These are phyloP conservation scores for Pachysolen tannophilus DNA, from an alignment of 805 yeast genomes.

Conservation along the genomic window DNA sequence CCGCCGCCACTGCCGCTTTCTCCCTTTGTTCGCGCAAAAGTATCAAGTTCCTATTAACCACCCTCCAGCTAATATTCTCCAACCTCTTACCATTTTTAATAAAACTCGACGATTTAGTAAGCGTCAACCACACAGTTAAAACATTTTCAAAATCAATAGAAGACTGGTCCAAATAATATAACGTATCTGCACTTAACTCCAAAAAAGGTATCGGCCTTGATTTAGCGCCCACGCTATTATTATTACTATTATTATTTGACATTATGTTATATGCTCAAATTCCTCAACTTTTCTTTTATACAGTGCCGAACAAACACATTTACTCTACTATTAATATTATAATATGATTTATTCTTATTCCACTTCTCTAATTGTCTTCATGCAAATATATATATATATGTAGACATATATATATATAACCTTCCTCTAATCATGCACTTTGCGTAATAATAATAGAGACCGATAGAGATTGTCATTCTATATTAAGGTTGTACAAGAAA, in stretches of 20 bases:
- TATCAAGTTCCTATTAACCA: conserved; percentile 21
- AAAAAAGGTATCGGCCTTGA: conserved; percentile 24
- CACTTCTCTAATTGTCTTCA: conserved; percentile 6
- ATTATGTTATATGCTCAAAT: too few relatives aligned
- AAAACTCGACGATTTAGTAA: conserved; percentile 23
- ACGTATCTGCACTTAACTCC: conserved; percentile 21
- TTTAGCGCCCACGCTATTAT: too few relatives aligned
- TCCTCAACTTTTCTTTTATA: too few relatives aligned
- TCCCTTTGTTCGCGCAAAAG: not conserved
- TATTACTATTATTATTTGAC: too few relatives aligned
- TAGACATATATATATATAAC: too few relatives aligned
- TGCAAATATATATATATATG: too few relatives aligned
- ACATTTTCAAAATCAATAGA: conserved; percentile 30
- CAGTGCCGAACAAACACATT: too few relatives aligned
- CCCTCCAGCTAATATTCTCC: conserved; percentile 28
- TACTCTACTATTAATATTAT: not conserved
- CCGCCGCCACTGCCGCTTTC: not conserved
- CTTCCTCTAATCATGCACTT: too few relatives aligned
- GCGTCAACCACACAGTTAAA: conserved; percentile 32
- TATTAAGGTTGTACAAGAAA: too few relatives aligned
- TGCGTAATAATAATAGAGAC: too few relatives aligned
- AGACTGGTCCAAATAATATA: conserved; percentile 14
- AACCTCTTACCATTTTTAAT: conserved; percentile 25
- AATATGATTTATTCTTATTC: not conserved
- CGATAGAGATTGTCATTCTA: too few relatives aligned